phyloP scores from a whole-genome alignment of 371 early-diverging fungal species.

The Apophysomyces variabilis region DNA sequence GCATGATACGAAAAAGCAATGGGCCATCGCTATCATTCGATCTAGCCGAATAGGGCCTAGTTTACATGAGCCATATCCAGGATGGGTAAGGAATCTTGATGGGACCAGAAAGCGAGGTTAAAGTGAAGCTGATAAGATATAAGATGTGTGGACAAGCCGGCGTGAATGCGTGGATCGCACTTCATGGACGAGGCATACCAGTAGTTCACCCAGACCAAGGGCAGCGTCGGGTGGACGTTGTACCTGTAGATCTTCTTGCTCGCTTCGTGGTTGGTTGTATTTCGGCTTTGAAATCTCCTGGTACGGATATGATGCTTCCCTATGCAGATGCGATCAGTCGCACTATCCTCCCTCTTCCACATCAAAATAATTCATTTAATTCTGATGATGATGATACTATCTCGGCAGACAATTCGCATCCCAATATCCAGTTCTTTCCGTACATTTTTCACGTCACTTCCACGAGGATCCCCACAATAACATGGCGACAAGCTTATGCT shows the following conservation, averaged over 20 bases:
- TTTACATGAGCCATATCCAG: conserved; percentile 48
- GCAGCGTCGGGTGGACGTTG: conserved; percentile 27
- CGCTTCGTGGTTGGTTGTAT: conserved; percentile 24
- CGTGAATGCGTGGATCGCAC: conserved; percentile 37
- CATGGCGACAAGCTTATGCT: conserved; percentile 32
- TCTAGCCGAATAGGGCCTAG: conserved; percentile 52
- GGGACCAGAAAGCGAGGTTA: no score
- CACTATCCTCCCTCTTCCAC: neutral
- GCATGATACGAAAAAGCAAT: conserved; percentile 25
- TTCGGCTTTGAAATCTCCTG: conserved; percentile 22
- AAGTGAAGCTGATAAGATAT: neutral
- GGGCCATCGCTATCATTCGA: conserved; percentile 52
- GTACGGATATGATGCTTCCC: conserved; percentile 25
- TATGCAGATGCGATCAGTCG: conserved; percentile 15
- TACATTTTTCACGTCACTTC: conserved; percentile 28
- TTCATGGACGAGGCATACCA: conserved; percentile 29
- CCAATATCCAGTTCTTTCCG: conserved; percentile 19
- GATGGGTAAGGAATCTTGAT: conserved; percentile 40
- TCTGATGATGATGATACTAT: neutral
- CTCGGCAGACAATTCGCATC: neutral
- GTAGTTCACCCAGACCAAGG: conserved; percentile 33
- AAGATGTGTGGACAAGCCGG: conserved; percentile 49
- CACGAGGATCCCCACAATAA: conserved; percentile 1
- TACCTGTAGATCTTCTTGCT: conserved; percentile 47
- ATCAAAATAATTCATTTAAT: neutral